These are phyloP conservation scores for Eleusine coracana DNA, from an alignment of 176 grass and related monocot species.

Conservation along the genomic window DNA sequence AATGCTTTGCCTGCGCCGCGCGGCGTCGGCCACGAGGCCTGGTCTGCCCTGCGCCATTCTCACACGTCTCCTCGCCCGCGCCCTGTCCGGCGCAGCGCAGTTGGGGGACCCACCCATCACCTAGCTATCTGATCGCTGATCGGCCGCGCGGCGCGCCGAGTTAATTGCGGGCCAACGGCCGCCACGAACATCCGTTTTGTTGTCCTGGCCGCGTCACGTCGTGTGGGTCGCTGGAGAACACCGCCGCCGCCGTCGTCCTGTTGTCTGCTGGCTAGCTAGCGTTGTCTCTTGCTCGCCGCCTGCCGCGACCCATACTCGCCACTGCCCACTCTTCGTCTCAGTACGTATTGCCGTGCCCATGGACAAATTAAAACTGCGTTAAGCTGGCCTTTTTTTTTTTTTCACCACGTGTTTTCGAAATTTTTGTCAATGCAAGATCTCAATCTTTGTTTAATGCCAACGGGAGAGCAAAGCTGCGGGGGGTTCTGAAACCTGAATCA, in stretches of 20 bases:
- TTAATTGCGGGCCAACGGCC: constrained; percentile 30
- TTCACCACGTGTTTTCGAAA: too few species aligned
- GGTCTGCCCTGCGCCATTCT: background rate
- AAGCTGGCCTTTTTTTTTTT: too few species aligned
- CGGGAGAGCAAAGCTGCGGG: background rate
- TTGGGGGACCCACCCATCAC: too few species aligned
- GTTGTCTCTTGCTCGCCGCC: background rate
- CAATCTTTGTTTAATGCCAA: background rate
- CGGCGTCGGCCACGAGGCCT: constrained; percentile 48
- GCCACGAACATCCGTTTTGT: constrained; percentile 12
- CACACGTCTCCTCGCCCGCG: constrained; percentile 24
- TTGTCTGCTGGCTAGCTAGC: background rate
- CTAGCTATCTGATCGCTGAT: background rate
- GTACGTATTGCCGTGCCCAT: too few species aligned
- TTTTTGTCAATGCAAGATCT: too few species aligned
- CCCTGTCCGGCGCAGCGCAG: background rate
- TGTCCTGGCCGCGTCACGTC: background rate
- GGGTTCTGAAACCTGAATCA: background rate
- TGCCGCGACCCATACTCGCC: too few species aligned
- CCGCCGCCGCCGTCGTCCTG: background rate
- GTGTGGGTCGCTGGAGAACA: background rate
- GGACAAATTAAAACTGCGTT: too few species aligned
- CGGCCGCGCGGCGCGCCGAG: constrained; percentile 9
- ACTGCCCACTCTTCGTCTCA: too few species aligned
- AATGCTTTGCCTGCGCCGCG: constrained; percentile 20